phyloP scores from a whole-genome alignment of 106 monocot genomes.

The Chionographis japonica region DNA sequence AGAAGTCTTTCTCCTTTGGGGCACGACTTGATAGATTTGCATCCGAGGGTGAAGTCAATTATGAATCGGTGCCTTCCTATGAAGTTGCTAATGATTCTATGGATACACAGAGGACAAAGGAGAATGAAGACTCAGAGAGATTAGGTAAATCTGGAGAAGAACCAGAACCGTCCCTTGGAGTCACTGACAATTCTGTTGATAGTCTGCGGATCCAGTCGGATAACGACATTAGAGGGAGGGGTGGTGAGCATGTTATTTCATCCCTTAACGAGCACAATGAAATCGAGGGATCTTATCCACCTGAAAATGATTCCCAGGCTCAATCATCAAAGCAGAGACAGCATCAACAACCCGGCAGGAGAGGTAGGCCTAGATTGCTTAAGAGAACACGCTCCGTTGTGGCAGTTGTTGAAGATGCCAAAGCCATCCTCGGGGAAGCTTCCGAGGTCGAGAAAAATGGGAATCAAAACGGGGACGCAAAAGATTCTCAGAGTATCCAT shows the following conservation, averaged over 20 bases:
- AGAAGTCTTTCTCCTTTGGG: constrained; percentile 17
- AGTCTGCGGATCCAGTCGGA: constrained; percentile 20
- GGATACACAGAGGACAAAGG: constrained; percentile 19
- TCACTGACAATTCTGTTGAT: constrained; percentile 34
- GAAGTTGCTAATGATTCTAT: constrained; percentile 24
- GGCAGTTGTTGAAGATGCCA: constrained; percentile 66
- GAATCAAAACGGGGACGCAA: constrained; percentile 13
- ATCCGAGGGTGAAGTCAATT: constrained; percentile 16
- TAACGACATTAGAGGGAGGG: constrained; percentile 15
- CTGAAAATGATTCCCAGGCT: constrained; percentile 23
- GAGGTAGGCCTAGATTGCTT: constrained; percentile 34
- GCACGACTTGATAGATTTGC: constrained; percentile 31
- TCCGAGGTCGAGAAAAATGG: constrained; percentile 14
- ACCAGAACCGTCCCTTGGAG: constrained; percentile 38
- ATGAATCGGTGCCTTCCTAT: constrained; percentile 31
- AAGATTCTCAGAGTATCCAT: constrained; percentile 21
- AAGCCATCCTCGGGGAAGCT: constrained; percentile 41
- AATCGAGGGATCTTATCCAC: constrained; percentile 27
- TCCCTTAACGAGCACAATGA: constrained; percentile 28
- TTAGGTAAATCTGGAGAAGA: constrained; percentile 21
- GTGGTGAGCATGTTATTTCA: constrained; percentile 2
- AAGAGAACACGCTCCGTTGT: constrained; percentile 43
- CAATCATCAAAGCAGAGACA: constrained; percentile 23
- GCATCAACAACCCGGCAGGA: constrained; percentile 24
- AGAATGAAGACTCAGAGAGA: constrained; percentile 20